Percentiles rank a stretch among this genome's conserved stretches.
Evolutionary conservation across 2,329 filamentous ascomycete species (phyloP).

Genomic region (Phialemoniopsis sp.): DNA sequence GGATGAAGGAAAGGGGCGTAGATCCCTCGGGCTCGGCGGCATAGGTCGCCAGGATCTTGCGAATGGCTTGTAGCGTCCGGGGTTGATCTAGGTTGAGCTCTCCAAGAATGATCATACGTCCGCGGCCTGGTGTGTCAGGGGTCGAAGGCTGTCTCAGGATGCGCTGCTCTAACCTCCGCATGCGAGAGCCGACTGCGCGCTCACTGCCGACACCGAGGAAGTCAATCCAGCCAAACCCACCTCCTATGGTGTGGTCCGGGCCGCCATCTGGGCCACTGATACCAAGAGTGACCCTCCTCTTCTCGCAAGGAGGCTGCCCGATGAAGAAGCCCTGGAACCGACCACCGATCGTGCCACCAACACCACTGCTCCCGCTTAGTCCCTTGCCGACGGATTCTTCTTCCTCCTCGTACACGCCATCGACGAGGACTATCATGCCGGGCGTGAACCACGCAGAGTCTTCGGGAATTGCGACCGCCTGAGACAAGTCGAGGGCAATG

Average conservation of each 20-base stretch:
- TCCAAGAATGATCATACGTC: slow-evolving; percentile 70
- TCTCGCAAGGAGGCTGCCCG: slow-evolving; percentile 87
- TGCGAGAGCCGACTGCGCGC: slow-evolving; percentile 73
- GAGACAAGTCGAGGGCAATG: slow-evolving; percentile 76
- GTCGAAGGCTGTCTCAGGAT: slow-evolving; percentile 43
- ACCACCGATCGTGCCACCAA: slow-evolving; percentile 89
- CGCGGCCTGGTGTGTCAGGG: slow-evolving; percentile 25
- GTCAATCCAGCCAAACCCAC: slow-evolving; percentile 95
- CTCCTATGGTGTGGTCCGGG: slow-evolving; percentile 60
- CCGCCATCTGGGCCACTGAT: slow-evolving; percentile 57
- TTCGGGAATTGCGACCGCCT: slow-evolving; percentile 77
- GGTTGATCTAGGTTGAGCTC: slow-evolving; percentile 86
- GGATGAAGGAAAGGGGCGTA: slow-evolving; percentile 72
- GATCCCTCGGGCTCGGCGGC: slow-evolving; percentile 58
- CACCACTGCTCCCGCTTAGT: slow-evolving; percentile 72
- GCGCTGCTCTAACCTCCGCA: slow-evolving; percentile 74
- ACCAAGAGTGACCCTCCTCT: slow-evolving; percentile 71
- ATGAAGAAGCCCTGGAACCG: slow-evolving; percentile 88
- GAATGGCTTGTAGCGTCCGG: slow-evolving; percentile 74
- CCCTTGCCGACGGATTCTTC: slow-evolving; percentile 61
- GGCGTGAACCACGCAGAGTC: slow-evolving; percentile 90
- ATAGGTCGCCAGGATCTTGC: slow-evolving; percentile 74
- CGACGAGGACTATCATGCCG: slow-evolving; percentile 92
- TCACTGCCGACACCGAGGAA: slow-evolving; percentile 91
- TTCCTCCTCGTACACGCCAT: slow-evolving; percentile 96